Evolutionary conservation across 2,329 filamentous ascomycete genomes (phyloP).

Genomic region (Sporothrix humicola): DNA sequence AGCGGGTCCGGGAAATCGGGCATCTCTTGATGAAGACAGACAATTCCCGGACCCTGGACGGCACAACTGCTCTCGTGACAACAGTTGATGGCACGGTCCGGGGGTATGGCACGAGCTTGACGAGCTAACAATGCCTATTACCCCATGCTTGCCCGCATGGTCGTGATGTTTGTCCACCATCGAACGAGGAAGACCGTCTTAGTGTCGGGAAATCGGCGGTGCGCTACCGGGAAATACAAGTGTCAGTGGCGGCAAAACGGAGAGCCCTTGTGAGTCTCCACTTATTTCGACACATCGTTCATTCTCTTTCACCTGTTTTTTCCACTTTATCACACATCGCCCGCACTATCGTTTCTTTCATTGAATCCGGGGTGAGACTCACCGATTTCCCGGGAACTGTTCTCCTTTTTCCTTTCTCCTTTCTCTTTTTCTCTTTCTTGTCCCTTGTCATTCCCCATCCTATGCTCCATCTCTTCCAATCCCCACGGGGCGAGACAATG

Average conservation of each 20-base stretch:
- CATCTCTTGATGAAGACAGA: background rate
- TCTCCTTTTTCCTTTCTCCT: background rate
- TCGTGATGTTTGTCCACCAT: background rate
- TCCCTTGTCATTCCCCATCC: background rate
- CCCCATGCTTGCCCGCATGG: background rate
- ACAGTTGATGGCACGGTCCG: background rate
- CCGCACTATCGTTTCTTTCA: background rate
- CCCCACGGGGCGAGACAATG: slow-evolving; percentile 6
- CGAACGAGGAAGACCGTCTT: background rate
- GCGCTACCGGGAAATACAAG: background rate
- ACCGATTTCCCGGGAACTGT: background rate
- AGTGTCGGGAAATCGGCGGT: slow-evolving; percentile 1
- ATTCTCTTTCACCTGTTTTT: background rate
- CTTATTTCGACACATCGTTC: no score
- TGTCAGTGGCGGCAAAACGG: background rate
- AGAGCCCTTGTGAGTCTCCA: background rate
- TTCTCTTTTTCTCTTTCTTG: background rate
- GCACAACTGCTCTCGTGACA: background rate
- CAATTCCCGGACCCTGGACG: background rate
- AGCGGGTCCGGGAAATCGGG: background rate
- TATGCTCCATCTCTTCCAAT: background rate
- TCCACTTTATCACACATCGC: slow-evolving; percentile 5
- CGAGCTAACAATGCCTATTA: background rate
- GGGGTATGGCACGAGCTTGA: background rate
- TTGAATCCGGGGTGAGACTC: background rate